These are phyloP conservation scores for Vigna unguiculata DNA, from an alignment of 306 rosid genomes.

Conservation along the genomic window DNA sequence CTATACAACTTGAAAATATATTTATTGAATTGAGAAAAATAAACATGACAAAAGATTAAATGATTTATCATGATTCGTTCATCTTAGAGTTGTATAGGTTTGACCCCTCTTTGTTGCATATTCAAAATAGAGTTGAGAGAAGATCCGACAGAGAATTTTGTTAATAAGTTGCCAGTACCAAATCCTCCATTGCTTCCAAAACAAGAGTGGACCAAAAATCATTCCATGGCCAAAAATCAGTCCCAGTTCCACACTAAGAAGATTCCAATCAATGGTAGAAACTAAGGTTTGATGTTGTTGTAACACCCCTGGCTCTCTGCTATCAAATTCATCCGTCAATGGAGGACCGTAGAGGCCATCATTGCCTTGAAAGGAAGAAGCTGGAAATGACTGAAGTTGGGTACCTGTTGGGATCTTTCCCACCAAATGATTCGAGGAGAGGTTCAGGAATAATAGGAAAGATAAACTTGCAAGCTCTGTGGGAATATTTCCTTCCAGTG, in stretches of 20 bases:
- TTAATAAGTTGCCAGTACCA: slow-evolving; percentile 3
- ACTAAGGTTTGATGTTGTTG: background rate
- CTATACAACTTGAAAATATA: too few relatives aligned
- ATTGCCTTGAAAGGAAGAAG: slow-evolving; percentile 39
- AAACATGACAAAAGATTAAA: too few relatives aligned
- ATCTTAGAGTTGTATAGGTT: background rate
- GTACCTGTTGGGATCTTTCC: too few relatives aligned
- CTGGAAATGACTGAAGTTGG: too few relatives aligned
- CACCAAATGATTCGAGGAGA: too few relatives aligned
- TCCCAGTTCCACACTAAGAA: slow-evolving; percentile 36
- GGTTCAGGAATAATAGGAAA: too few relatives aligned
- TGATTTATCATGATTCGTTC: background rate
- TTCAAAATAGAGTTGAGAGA: slow-evolving; percentile 13
- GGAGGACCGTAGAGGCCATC: slow-evolving; percentile 48
- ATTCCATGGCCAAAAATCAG: slow-evolving; percentile 9
- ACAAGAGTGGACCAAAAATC: slow-evolving; percentile 12
- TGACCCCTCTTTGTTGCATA: background rate
- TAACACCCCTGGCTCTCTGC: too few relatives aligned
- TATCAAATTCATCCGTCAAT: background rate
- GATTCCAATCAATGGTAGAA: slow-evolving; percentile 20
- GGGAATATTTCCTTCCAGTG: slow-evolving; percentile 46
- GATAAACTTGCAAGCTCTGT: slow-evolving; percentile 10
- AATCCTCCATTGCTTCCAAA: slow-evolving; percentile 28
- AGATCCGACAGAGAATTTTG: slow-evolving; percentile 24
- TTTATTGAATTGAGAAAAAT: too few relatives aligned